Evolutionary conservation across 345 rosid genomes (phyloP).

Genomic region (Eucalyptus paniculata): DNA sequence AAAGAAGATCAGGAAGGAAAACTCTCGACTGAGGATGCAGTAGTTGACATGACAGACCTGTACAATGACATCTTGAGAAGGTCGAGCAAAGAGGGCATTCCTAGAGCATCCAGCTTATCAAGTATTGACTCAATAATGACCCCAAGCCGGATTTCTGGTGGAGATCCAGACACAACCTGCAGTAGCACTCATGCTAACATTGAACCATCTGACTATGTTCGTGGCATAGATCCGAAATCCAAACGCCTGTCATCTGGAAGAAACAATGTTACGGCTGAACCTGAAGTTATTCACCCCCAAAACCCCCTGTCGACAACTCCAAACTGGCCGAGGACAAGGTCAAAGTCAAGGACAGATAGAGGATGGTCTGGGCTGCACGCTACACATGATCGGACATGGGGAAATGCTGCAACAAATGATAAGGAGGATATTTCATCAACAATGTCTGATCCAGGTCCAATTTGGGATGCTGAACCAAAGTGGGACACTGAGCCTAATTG

Average conservation of each 20-base stretch:
- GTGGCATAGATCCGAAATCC: constrained; percentile 83
- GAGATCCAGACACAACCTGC: constrained; percentile 60
- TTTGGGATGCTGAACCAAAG: constrained; percentile 97
- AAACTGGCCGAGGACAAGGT: constrained; percentile 95
- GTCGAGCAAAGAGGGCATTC: constrained; percentile 72
- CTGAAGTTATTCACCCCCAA: constrained; percentile 91
- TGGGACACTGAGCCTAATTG: constrained; percentile 83
- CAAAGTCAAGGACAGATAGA: constrained; percentile 85
- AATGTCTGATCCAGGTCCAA: constrained; percentile 95
- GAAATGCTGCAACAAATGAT: constrained; percentile 62
- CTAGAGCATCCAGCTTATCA: constrained; percentile 94
- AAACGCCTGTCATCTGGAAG: constrained; percentile 82
- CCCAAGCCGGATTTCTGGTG: constrained; percentile 67
- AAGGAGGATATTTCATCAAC: constrained; percentile 95
- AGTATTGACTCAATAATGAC: constrained; percentile 96
- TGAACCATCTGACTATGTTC: constrained; percentile 92
- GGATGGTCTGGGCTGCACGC: constrained; percentile 77
- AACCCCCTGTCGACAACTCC: constrained; percentile 73
- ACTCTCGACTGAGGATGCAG: constrained; percentile 28
- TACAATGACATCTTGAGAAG: constrained; percentile 78
- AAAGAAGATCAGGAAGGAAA: constrained; percentile 62
- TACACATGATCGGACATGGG: constrained; percentile 76
- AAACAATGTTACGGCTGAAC: constrained; percentile 54
- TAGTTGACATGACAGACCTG: constrained; percentile 65
- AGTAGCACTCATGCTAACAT: constrained; percentile 73